Evolutionary conservation across 768 basidiomycete species (phyloP), one percentile per base, ranked within the genome.

Genomic region (Panaeolus papilionaceus): DNA sequence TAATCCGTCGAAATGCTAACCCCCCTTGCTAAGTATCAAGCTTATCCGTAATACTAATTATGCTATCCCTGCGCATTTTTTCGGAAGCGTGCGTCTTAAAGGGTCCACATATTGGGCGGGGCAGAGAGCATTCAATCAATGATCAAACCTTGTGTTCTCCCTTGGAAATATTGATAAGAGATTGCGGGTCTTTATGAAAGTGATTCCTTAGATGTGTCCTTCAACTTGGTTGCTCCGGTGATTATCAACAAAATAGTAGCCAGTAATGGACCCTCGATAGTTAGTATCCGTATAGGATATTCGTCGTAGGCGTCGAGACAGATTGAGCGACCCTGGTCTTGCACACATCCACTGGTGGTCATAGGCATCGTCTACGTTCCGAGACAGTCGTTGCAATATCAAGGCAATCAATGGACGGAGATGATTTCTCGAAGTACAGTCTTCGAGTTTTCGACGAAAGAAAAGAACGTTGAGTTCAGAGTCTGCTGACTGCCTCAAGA

Each of bases 61-160:
- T 28, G 54, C 54, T 58, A 58, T 28, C n/a, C 28, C 33, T 58
- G 54, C 4, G 14, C 54, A 37, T 58, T 58, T 9, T 9, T 12
- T 58, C 54, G 28, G 54, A 58, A 58, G 54, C 54, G 10, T 58
- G 14, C 54, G 54, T 23, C 20, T 28, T 16, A 58, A 33, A 58
- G 28, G 54, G 54, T 58, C 54, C 54, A 58, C 16, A 58, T 58
- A 58, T 16, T 58, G 54, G 26, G 54, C 54, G 28, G 54, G 54
- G 54, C 8, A 28, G 54, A 33, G 28, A 33, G 42, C 42, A 18
- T 44, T 44, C 39, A 51, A 51, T 51, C 20, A 23, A 51, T 51
- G 47, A 51, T 51, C 47, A 51, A 51, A 51, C 47, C 20, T 51
- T 51, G 23, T 51, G n/a, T 8, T 47, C 45, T 8, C 18, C 45